Evolutionary conservation across 2,329 filamentous ascomycete species (phyloP).

Genomic region (Fusarium nurragi): DNA sequence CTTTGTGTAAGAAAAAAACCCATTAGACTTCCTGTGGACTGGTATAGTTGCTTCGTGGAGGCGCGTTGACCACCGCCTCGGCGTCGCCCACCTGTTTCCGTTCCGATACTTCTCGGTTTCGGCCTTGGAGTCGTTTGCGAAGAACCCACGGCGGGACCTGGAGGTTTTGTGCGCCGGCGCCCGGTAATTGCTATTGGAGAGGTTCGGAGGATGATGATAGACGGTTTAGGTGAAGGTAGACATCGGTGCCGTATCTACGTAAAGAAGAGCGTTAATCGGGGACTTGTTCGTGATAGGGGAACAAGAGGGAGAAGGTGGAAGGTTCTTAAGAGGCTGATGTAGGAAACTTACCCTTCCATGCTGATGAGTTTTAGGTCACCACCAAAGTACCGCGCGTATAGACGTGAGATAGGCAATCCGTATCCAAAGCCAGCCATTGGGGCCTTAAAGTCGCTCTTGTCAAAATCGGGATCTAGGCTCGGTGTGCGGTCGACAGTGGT

Average conservation of each 20-base stretch:
- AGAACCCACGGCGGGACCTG: slow-evolving; percentile 47
- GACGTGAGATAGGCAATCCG: slow-evolving; percentile 88
- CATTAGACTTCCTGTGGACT: slow-evolving; percentile 46
- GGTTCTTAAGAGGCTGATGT: slow-evolving; percentile 3
- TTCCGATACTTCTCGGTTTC: slow-evolving; percentile 77
- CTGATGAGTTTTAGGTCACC: slow-evolving; percentile 97
- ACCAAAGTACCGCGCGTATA: slow-evolving; percentile 97
- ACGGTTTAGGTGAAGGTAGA: slow-evolving; percentile 96
- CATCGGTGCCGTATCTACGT: slow-evolving; percentile 91
- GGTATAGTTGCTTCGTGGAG: slow-evolving; percentile 49
- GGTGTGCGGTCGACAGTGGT: slow-evolving; percentile 97
- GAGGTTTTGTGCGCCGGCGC: slow-evolving; percentile 50
- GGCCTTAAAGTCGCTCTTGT: slow-evolving; percentile 99
- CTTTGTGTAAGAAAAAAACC: slow-evolving; percentile 40
- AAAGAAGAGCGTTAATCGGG: slow-evolving; percentile 19
- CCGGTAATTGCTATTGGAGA: slow-evolving; percentile 86
- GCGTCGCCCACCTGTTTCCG: slow-evolving; percentile 91
- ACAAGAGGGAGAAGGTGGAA: not conserved
- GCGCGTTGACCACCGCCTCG: slow-evolving; percentile 74
- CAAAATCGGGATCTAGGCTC: slow-evolving; percentile 94
- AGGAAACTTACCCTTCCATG: slow-evolving; percentile 88
- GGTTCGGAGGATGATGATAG: slow-evolving; percentile 96
- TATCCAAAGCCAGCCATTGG: slow-evolving; percentile 99
- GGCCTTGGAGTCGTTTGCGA: slow-evolving; percentile 73
- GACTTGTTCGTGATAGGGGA: slow-evolving; percentile 1